A percentile compares a stretch with the other conserved stretches of the same genome.
Conservation (phyloP, 2,329 filamentous ascomycete genomes). For the Tolypocladium endophyticum region DNA sequence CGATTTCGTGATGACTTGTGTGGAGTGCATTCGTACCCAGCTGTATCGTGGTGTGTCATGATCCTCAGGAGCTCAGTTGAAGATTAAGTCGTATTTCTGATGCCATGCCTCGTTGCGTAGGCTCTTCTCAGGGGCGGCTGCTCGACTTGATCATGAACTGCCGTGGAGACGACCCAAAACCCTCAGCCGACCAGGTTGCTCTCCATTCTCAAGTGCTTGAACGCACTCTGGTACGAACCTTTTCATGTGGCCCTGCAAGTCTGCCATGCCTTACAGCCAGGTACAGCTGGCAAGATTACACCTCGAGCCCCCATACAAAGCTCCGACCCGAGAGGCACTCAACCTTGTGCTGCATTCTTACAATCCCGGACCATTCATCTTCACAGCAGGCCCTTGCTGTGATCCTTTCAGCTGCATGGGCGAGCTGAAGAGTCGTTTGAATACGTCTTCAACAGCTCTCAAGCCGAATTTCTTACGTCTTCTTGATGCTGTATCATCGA, state of each 20-base stretch:
- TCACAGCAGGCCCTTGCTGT: neutral
- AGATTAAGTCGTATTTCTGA: neutral
- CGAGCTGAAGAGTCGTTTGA: neutral
- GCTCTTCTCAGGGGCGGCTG: neutral
- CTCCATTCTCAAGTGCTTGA: neutral
- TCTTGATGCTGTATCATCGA: neutral
- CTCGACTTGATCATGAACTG: neutral
- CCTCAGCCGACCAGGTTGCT: neutral
- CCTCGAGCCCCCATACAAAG: no score
- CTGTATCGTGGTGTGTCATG: neutral
- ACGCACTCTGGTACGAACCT: neutral
- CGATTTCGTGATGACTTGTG: neutral
- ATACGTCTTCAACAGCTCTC: neutral
- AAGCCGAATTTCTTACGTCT: accelerated
- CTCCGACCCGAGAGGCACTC: neutral
- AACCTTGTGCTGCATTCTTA: neutral
- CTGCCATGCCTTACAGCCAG: neutral
- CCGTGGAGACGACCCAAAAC: neutral
- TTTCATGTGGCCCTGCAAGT: neutral
- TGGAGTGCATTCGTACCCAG: neutral
- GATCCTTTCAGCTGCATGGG: neutral
- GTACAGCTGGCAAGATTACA: neutral
- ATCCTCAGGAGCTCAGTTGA: neutral
- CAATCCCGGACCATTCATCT: neutral
- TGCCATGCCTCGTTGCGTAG: neutral